Base-by-base conservation (phyloP, 2,329 filamentous ascomycete species). In the Dendrostoma leiphaemia region DNA sequence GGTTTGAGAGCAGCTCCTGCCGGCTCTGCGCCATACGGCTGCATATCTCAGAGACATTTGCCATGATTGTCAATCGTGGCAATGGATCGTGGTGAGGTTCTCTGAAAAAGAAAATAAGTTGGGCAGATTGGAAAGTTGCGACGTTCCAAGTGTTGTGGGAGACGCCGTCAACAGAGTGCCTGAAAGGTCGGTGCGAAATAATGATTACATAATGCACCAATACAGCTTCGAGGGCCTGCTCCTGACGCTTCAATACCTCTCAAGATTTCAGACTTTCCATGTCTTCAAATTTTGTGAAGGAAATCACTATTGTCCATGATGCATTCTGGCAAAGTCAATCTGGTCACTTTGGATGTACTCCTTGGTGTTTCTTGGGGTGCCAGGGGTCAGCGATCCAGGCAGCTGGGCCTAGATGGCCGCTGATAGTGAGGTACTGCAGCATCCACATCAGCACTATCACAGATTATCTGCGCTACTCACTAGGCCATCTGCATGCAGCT, bases 401-500 rank as follows among this genome's bases (percentile, higher is more conserved):
- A 12, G n/a, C 38, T 24, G 7, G 13, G 21, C 38, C 38, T 41
- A 41, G 38, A 26, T 41, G 13, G 12, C 17, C 6, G 24, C 6
- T 2, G 38, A n/a, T 41, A 41, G 21, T n/a, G n/a, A n/a, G n/a
- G n/a, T n/a, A n/a, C n/a, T n/a, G n/a, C n/a, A n/a, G n/a, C n/a
- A n/a, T n/a, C n/a, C n/a, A n/a, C n/a, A n/a, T n/a, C n/a, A n/a
- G n/a, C 24, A 40, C 41, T 47, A 57, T 47, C 51, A 54, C 44
- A 26, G 45, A 53, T 53, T 45, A 53, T 48, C 49, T 26, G 19
- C 24, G 28, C 44, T 32, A 34, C 21, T 32, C 44, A 15, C 19
- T 54, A 23, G 46, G 13, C 15, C 35, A 23, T 21, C 44, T 53
- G 49, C 49, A 56, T 54, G 54, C 46, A 54, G 41, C 37, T 35